Percentiles rank a stretch among this genome's conserved stretches.
phyloP scores from a whole-genome alignment of 2,329 filamentous ascomycete species.

The Phialocephala sp. region DNA sequence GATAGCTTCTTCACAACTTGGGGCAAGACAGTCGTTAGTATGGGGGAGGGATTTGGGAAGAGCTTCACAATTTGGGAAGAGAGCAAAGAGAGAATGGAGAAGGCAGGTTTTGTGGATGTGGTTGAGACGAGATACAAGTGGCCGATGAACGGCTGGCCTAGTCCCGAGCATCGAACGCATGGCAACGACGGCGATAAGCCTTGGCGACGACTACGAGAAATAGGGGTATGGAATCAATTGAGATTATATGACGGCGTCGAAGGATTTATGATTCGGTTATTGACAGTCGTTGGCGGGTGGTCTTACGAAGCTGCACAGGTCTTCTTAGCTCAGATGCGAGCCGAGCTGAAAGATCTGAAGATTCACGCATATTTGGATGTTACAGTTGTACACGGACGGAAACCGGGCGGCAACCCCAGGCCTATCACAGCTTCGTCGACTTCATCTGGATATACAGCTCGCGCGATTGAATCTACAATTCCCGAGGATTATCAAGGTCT shows the following conservation, averaged over 20 bases:
- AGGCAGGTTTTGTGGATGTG: slow-evolving; percentile 40
- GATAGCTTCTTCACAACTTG: slow-evolving; percentile 30
- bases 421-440: neutral
- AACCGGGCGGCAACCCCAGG: slow-evolving; percentile 34
- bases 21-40: slow-evolving; percentile 45
- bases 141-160: slow-evolving; percentile 37
- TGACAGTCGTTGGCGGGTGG: slow-evolving; percentile 33
- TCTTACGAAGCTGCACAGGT: slow-evolving; percentile 30
- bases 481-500: slow-evolving; percentile 1
- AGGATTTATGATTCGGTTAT: slow-evolving; percentile 31
- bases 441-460: neutral
- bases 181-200: slow-evolving; percentile 27
- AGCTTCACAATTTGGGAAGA: slow-evolving; percentile 48
- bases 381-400: slow-evolving; percentile 28
- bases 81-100: slow-evolving; percentile 48
- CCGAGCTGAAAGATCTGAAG: slow-evolving; percentile 30
- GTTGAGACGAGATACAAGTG: slow-evolving; percentile 36
- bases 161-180: slow-evolving; percentile 22
- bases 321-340: slow-evolving; percentile 30
- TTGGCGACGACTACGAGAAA: slow-evolving; percentile 29
- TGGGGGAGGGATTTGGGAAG: slow-evolving; percentile 46
- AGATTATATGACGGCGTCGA: slow-evolving; percentile 31
- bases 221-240: slow-evolving; percentile 33
- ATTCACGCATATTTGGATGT: slow-evolving; percentile 32
- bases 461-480: slow-evolving; percentile 2